Evolutionary conservation across 129 eudicot genomes (phyloP).

Genomic region (Daucus carota): DNA sequence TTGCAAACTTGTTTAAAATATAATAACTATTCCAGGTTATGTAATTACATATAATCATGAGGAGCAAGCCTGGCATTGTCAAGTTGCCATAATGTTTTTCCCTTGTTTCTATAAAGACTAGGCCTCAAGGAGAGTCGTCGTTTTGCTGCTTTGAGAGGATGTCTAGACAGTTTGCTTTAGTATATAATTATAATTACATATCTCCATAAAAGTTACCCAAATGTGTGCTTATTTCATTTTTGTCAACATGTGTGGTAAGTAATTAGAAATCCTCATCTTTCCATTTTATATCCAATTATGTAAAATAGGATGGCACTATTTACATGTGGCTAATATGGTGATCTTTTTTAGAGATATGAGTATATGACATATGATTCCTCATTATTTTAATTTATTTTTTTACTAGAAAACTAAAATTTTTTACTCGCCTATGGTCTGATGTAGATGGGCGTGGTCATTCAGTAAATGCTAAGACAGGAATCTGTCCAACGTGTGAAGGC

Average conservation of each 20-base stretch:
- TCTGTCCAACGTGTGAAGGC: conserved; percentile 74
- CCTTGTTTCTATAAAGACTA: neutral
- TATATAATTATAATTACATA: neutral
- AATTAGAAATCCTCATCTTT: neutral
- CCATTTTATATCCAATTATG: neutral
- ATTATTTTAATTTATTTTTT: neutral
- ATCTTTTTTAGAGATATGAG: neutral
- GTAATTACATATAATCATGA: neutral
- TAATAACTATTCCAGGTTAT: neutral
- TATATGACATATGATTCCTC: too few species aligned
- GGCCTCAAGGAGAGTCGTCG: neutral
- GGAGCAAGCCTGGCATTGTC: neutral
- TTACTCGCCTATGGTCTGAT: conserved; percentile 10
- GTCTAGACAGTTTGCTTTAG: neutral
- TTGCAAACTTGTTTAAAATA: neutral
- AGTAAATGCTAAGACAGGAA: conserved; percentile 49
- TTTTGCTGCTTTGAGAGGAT: neutral
- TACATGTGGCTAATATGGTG: neutral
- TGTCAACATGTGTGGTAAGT: neutral
- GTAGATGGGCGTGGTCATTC: conserved; percentile 85
- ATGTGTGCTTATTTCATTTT: neutral
- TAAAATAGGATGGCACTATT: neutral
- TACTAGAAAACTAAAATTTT: neutral
- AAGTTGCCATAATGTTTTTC: neutral
- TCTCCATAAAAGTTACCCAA: neutral